Base-by-base conservation (phyloP, 2,329 filamentous ascomycete species). In the Alternaria burnsii region DNA sequence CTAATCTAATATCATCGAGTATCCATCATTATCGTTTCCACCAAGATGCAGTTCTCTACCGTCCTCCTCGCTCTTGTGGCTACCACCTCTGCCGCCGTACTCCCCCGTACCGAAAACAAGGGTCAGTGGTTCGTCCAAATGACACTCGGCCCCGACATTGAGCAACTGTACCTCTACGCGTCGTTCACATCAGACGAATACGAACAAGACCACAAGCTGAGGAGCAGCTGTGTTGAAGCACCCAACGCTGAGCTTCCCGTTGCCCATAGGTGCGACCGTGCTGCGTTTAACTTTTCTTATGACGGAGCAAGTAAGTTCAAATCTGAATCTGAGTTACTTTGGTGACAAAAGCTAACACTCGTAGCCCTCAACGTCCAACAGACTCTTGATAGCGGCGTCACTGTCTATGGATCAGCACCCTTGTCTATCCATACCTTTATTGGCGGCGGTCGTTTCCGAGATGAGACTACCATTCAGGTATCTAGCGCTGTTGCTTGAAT, bases 11-110 rank as follows among this genome's bases (percentile, higher is more conserved):
- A 6, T 28, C 26, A 36, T 36, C 16, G 11, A 47, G n/a, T 1
- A 32, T 14, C 26, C 5, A 26, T 22, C 43, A 18, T 5, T 18
- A 32, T 28, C 26, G 32, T 20, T n/a, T 32, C 26, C 26, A 32
- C 4, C 44, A 47, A 32, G 11, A 47, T 47, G 44, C 44, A 47
- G 44, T 47, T 47, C 44, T 30, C 44, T 11, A 22, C 44, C 26
- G 44, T 30, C 26, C 44, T 47, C 44, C 26, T 47, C 44, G 44
- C 44, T 47, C 44, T 47, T 26, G 26, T 20, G 14, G 44, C 44
- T 28, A 47, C n/a, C 44, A 47, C 44, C 44, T 28, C 44, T n/a
- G 18, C 44, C 44, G n/a, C 44, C 44, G n/a, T 30, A 2, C 26
- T 47, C 26, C 26, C 30, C 16, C 44, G 26, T 28, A 28, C n/a